Evolutionary conservation across 2,329 filamentous ascomycete species (phyloP).

Genomic region (Aureobasidium melanogenum): DNA sequence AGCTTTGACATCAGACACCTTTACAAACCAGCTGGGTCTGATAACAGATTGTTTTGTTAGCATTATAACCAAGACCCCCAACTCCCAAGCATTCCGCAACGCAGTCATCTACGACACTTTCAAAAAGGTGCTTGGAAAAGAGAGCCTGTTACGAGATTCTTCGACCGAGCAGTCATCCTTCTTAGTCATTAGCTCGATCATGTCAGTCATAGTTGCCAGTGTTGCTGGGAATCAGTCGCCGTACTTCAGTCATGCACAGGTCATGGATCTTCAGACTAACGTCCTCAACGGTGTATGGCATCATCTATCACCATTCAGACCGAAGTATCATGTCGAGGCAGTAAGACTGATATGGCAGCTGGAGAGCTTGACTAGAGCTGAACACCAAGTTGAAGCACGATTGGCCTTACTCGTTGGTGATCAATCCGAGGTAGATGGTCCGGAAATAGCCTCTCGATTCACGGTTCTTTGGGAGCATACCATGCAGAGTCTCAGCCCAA

Average conservation of each 20-base stretch:
- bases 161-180: slow-evolving; percentile 14
- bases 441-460: slow-evolving; percentile 60
- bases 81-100: neutral
- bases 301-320: slow-evolving; percentile 70
- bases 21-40: neutral
- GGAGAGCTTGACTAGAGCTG: slow-evolving; percentile 53
- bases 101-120: slow-evolving; percentile 1
- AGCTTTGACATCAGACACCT: neutral
- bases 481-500: slow-evolving; percentile 24
- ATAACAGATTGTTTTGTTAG: slow-evolving; percentile 2
- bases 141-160: neutral
- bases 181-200: slow-evolving; percentile 17
- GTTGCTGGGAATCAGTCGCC: neutral
- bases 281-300: slow-evolving; percentile 69
- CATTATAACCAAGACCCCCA: neutral
- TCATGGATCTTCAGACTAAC: slow-evolving; percentile 55
- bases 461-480: slow-evolving; percentile 75
- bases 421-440: neutral
- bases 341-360: slow-evolving; percentile 80
- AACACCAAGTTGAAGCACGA: slow-evolving; percentile 9
- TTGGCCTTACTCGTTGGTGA: slow-evolving; percentile 7
- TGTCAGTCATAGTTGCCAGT: slow-evolving; percentile 16
- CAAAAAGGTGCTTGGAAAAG: neutral
- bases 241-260: slow-evolving; percentile 28
- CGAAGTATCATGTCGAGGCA: slow-evolving; percentile 91